Evolutionary conservation across 768 basidiomycete species (phyloP).

Genomic region (Hygrocybe coccinea): DNA sequence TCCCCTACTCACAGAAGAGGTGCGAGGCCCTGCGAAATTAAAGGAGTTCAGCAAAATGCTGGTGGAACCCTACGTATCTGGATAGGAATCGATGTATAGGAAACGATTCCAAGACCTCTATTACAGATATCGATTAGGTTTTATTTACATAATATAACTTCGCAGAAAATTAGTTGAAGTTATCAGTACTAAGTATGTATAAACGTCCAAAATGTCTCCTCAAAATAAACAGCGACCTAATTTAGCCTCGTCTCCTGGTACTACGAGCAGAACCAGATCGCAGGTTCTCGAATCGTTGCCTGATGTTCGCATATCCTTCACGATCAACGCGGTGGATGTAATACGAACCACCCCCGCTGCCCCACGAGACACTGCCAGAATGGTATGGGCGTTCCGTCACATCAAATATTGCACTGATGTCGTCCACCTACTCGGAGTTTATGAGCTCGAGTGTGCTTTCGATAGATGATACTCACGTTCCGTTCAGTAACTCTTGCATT

Average conservation of each 20-base stretch:
- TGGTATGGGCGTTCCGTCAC: constrained; percentile 63
- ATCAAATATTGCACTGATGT: constrained; percentile 78
- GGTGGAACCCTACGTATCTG: constrained; percentile 69
- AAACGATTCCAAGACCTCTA: too few relatives aligned
- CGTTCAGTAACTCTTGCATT: constrained; percentile 78
- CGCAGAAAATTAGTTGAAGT: background rate
- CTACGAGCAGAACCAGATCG: constrained; percentile 21
- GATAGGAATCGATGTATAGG: constrained; percentile 24
- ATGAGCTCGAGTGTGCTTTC: constrained; percentile 1
- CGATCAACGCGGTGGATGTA: constrained; percentile 77
- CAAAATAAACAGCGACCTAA: too few relatives aligned
- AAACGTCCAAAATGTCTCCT: background rate
- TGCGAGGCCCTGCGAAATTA: constrained; percentile 90
- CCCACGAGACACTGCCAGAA: constrained; percentile 80
- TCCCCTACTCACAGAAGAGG: constrained; percentile 93
- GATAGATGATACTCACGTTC: constrained; percentile 48
- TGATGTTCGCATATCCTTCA: constrained; percentile 58
- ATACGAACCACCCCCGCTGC: constrained; percentile 61
- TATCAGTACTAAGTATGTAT: background rate
- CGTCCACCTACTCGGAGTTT: constrained; percentile 49
- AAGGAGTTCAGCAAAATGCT: constrained; percentile 92
- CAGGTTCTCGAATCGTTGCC: constrained; percentile 51
- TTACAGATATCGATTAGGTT: too few relatives aligned
- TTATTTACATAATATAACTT: background rate
- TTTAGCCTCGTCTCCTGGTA: background rate